Evolutionary conservation across 129 eudicot species (phyloP).

Genomic region (Escallonia herrerae): DNA sequence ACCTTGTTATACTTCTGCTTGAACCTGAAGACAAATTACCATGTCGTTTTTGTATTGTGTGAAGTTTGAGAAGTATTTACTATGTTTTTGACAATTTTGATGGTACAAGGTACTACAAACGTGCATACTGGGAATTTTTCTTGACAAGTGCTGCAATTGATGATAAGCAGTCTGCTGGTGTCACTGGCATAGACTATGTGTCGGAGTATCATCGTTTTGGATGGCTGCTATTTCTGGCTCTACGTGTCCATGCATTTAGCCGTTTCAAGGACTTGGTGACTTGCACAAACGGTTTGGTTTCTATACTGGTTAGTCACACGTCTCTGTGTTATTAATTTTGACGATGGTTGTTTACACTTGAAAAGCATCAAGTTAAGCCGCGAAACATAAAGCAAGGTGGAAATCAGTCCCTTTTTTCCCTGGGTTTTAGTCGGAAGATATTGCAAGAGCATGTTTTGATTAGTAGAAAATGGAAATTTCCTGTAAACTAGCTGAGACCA

Average conservation of each 20-base stretch:
- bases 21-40: no score
- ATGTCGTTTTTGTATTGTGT: no score
- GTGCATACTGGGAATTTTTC: conserved; percentile 52
- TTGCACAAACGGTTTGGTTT: conserved; percentile 79
- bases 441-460: no score
- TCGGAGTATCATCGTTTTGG: conserved; percentile 74
- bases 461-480: no score
- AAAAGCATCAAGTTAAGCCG: no score
- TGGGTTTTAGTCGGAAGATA: no score
- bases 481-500: no score
- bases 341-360: no score
- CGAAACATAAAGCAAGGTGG: no score
- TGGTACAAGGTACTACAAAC: conserved; percentile 62
- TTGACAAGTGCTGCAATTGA: conserved; percentile 27
- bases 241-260: conserved; percentile 77
- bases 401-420: no score
- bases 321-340: background rate
- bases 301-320: conserved; percentile 66
- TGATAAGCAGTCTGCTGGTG: conserved; percentile 28
- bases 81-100: background rate
- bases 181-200: conserved; percentile 20
- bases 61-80: background rate
- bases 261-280: conserved; percentile 84
- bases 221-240: conserved; percentile 92
- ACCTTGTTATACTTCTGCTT: background rate